Base-by-base conservation (phyloP, 1,284 basidiomycete genomes). In the Ceratobasidium sp. region DNA sequence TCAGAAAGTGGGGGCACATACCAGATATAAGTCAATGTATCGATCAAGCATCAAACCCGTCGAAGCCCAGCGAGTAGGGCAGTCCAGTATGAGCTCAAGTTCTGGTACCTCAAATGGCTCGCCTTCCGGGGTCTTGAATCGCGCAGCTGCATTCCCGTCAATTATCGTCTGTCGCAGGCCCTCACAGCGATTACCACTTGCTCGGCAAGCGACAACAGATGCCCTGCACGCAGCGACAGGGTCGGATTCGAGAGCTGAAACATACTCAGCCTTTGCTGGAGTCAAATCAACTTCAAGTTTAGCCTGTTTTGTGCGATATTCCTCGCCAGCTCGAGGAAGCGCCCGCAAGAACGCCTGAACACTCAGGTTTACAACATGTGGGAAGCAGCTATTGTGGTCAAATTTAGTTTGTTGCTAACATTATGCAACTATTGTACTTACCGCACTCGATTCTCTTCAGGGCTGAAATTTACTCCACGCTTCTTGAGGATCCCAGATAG, bases 1-100 rank as follows among this genome's bases (percentile, higher is more conserved):
- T 11, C 43, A 44, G n/a, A 46, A 71, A 18, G 11, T 11, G 26
- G 21, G 47, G 38, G 21, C 8, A 57, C 72, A 46, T 58, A 73
- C 72, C 11, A 38, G 62, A 21, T 58, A 73, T n/a, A 66, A 50
- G 6, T 58, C 49, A 11, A 73, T 35, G 21, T 57, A 73, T 16
- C 72, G 38, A 8, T 64, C 38, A 18, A 73, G 43, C 72, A 73
- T 73, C 9, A 55, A 26, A 18, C 21, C 26, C 14, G 41, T 58
- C 2, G 72, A 73, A 30, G 61, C 52, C 72, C 72, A 73, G 13
- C 72, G 50, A 11, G 72, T 73, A 2, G 23, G 16, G 16, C 52
- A 41, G 57, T 73, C 72, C 1, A 23, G 35, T 8, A 66, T 35
- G 8, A 64, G 52, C 30, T 73, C 32, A 13, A 73, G 41, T n/a